A percentile compares a stretch with the other conserved stretches of the same genome.
Evolutionary conservation across 345 rosid species (phyloP).

Genomic region (Arabis alpina): DNA sequence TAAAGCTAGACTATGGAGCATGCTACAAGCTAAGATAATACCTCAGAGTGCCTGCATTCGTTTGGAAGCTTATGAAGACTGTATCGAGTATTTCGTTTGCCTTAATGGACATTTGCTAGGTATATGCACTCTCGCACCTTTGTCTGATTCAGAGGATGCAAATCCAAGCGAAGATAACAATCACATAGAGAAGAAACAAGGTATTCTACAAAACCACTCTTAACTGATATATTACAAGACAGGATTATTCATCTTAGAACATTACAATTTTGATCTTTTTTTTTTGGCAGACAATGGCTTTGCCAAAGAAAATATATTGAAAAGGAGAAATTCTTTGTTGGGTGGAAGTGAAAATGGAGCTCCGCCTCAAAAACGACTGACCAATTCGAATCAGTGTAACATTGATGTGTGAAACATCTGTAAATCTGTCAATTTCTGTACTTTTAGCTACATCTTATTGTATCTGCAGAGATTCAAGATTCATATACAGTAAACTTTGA

Average conservation of each 20-base stretch:
- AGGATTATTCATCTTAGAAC: neutral
- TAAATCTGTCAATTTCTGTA: slow-evolving; percentile 30
- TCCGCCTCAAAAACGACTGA: slow-evolving; percentile 35
- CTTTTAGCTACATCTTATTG: slow-evolving; percentile 21
- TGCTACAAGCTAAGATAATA: slow-evolving; percentile 92
- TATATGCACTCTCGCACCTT: slow-evolving; percentile 85
- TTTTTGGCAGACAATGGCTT: slow-evolving; percentile 28
- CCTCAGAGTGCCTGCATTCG: slow-evolving; percentile 94
- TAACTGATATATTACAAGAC: neutral
- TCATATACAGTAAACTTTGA: slow-evolving; percentile 25
- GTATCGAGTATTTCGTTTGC: slow-evolving; percentile 87
- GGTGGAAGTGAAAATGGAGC: slow-evolving; percentile 38
- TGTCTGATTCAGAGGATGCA: slow-evolving; percentile 93
- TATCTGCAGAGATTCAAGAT: slow-evolving; percentile 26
- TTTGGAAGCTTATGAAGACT: slow-evolving; percentile 90
- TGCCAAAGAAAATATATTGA: slow-evolving; percentile 32
- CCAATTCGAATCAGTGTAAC: slow-evolving; percentile 35
- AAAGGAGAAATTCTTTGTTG: slow-evolving; percentile 41
- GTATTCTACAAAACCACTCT: slow-evolving; percentile 18
- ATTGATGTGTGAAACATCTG: slow-evolving; percentile 39
- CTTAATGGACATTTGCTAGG: slow-evolving; percentile 96
- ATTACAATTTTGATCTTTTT: neutral
- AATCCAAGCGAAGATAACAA: slow-evolving; percentile 51
- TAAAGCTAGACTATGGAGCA: slow-evolving; percentile 92
- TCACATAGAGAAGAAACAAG: slow-evolving; percentile 42